Conservation (phyloP, 2,329 filamentous ascomycete species). For the Aspergillus brunneoviolaceus region DNA sequence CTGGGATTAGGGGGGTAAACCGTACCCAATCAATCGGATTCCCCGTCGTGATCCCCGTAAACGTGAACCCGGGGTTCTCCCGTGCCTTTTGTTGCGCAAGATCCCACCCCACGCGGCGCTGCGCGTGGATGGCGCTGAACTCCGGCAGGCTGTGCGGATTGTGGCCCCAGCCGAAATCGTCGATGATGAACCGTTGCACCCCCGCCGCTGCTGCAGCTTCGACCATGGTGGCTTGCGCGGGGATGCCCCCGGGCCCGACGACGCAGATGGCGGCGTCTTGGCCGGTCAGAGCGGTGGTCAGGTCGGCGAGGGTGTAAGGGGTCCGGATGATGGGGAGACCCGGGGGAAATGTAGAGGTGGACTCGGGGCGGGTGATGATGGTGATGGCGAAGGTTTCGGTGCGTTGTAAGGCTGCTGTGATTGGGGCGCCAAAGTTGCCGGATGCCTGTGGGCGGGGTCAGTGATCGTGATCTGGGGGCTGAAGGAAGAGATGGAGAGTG, state of each 20-base stretch:
- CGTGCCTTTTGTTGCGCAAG: not conserved
- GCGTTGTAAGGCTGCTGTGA: constrained; percentile 4
- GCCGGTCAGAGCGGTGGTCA: constrained; percentile 48
- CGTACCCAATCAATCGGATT: constrained; percentile 11
- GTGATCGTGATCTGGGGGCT: not conserved
- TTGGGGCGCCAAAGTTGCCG: constrained; percentile 14
- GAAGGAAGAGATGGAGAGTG: not conserved
- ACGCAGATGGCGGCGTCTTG: constrained; percentile 58
- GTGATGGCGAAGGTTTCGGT: constrained; percentile 6
- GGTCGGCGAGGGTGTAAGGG: constrained; percentile 36
- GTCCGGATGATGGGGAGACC: constrained; percentile 2
- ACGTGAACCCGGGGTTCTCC: constrained; percentile 1
- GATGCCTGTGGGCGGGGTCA: constrained; percentile 2
- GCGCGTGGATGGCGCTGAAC: not conserved
- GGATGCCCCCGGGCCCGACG: constrained; percentile 43
- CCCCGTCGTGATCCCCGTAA: constrained; percentile 8
- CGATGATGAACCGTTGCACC: constrained; percentile 62
- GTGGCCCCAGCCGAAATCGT: constrained; percentile 49
- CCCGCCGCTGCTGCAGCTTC: constrained; percentile 60
- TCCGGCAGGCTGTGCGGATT: not conserved
- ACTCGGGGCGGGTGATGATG: constrained; percentile 7
- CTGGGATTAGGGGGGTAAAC: too few species aligned
- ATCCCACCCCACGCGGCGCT: constrained; percentile 6
- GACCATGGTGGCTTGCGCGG: constrained; percentile 53
- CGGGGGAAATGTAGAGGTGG: constrained; percentile 2